Evolutionary conservation across 1,139 yeast genomes (phyloP), one percentile per base, ranked within the genome.

Genomic region (Hansenula anomala): DNA sequence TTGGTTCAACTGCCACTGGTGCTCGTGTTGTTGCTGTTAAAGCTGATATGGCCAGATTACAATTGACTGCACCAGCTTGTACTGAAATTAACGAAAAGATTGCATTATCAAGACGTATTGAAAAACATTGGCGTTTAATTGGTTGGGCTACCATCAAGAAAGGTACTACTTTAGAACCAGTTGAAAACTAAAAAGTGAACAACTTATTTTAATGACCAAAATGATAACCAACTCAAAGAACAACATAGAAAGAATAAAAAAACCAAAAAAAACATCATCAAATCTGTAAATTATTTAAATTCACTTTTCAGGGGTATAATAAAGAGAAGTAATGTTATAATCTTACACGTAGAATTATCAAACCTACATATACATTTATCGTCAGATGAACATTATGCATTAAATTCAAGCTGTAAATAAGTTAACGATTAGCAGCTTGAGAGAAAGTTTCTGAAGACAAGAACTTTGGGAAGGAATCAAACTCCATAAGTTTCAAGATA

Each of bases 81-180:
- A 92, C 99, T 34, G 97, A 90, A 71, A 77, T 92, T 43, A 87
- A 94, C 55, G 98, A 94, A 72, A 90, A 94, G 83, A 90, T 94
- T 66, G 99, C 99, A 37, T 74, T 94, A 60, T 89, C 97, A 33
- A 86, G 99, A 77, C 90, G 98, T 79, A 94, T 94, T 56, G 99
- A 92, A 63, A 92, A 90, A 78, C 99, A 94, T 68, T 94, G 97
- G 96, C 94, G 99, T 76, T 78, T 94, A 66, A 94, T 94, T 70
- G 99, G 99, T 57, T 94, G 99, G 99, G 99, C 98, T 54, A 88
- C 97, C 41, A 92, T 94, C 63, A 87, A 88, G 70, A 89, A 88
- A 69, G 98, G 98, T 68, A 81, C 89, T 46, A 81, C 88, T 42
- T 75, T 85, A 62, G 92, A 84, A 60, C 92, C 94, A 51, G 58